Evolutionary conservation across 805 yeast genomes (phyloP), one percentile per base, ranked within the genome.

Genomic region (Hanseniaspora clermontiae): DNA sequence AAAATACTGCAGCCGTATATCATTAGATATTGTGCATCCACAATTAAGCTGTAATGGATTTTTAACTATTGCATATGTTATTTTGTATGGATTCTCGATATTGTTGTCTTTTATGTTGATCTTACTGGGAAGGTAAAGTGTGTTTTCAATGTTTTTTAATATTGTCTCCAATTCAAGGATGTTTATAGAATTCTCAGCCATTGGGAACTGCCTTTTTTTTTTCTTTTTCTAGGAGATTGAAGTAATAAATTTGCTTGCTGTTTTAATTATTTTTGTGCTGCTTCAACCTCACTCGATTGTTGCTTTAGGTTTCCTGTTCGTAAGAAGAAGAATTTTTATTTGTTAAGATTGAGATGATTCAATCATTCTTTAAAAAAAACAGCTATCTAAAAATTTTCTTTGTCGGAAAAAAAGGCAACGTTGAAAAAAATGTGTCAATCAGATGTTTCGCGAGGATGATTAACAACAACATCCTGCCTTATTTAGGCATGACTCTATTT

Each of bases 1-100:
- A 14, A 51, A 42, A 29, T 47, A 51, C 27, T 45, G 40, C 5
- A 36, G 17, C 20, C 40, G 43, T 2, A 57, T 57, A 17, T 46
- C 38, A 39, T 40, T 47, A 15, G 59, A 57, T 8, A 57, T 40
- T 1, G 48, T 42, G 39, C 70, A 67, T 3, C 68, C 68, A 56
- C 70, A 67, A 10, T 64, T 54, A n/a, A 65, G 59, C 48, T 65
- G 59, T 4, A 64, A 60, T 15, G 66, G 63, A 50, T 63, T 66
- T n/a, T 49, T 54, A 2, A 66, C 60, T 29, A 61, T 59, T 1
- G 61, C 63, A 51, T 66, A 65, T 47, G 60, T 60, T 5, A 66
- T 59, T 20, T 61, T 62, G 49, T 59, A 63, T 36, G n/a, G 15
- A 32, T 9, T 61, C 27, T 59, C 56, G 32, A 59, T 50, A 17